These are phyloP conservation scores for Artemisia argyi DNA, from an alignment of 129 eudicot genomes.

Conservation along the genomic window DNA sequence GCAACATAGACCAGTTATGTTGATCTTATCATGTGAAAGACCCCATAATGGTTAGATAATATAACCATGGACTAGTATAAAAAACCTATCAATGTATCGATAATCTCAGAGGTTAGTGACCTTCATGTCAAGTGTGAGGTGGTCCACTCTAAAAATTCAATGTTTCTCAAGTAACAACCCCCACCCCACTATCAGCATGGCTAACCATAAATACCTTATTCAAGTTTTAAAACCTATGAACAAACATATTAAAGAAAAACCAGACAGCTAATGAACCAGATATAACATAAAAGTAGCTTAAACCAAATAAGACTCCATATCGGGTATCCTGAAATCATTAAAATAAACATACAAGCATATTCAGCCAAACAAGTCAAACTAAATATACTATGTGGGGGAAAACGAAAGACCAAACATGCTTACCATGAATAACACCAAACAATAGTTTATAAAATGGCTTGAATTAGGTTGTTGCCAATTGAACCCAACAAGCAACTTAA, in stretches of 20 bases:
- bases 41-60: too few relatives aligned
- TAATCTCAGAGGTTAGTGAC: neutral
- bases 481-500: conserved; percentile 15
- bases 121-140: neutral
- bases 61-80: too few relatives aligned
- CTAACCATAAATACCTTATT: neutral
- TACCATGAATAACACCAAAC: neutral
- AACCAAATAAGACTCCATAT: conserved; percentile 3
- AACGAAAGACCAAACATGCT: neutral
- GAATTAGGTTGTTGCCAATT: neutral
- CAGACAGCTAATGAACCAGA: too few relatives aligned
- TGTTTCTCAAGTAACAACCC: neutral
- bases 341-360: neutral
- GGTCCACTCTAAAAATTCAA: neutral
- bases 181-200: neutral
- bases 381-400: neutral
- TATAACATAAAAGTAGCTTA: neutral
- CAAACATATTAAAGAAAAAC: too few relatives aligned
- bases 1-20: too few relatives aligned
- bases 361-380: neutral
- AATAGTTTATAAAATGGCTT: neutral
- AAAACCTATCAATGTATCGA: neutral
- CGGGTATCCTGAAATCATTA: neutral
- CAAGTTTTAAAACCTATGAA: conserved; percentile 3
- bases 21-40: too few relatives aligned